phyloP scores from a whole-genome alignment of 2,329 filamentous ascomycete genomes.

The Aspergillus sp. region DNA sequence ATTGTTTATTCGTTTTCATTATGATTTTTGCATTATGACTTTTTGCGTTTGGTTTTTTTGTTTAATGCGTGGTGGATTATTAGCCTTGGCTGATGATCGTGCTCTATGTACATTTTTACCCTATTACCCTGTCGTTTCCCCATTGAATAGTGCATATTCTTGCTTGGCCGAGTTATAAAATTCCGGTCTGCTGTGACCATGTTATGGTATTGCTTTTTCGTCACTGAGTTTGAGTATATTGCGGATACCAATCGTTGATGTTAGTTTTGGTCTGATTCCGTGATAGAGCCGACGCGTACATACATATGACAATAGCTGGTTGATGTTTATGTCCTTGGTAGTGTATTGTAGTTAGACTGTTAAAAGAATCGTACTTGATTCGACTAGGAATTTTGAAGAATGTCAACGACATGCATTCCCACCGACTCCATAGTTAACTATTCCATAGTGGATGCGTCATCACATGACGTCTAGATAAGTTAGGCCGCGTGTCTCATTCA shows the following conservation, averaged over 20 bases:
- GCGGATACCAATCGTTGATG: background rate
- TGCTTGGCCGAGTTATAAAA: background rate
- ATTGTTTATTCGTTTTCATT: conserved; percentile 9
- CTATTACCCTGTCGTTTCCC: conserved; percentile 1
- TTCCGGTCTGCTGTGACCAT: background rate
- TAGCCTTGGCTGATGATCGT: conserved; percentile 7
- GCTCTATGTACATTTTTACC: conserved; percentile 9
- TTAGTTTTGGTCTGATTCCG: background rate
- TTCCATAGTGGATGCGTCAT: conserved; percentile 1
- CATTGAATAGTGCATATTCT: background rate
- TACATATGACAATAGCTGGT: background rate
- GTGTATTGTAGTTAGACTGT: too few relatives aligned
- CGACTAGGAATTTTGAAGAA: too few relatives aligned
- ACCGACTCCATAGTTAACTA: background rate
- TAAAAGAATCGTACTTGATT: too few relatives aligned
- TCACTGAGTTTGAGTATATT: background rate
- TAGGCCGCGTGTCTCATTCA: conserved; percentile 14
- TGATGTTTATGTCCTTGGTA: background rate
- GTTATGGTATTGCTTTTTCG: background rate
- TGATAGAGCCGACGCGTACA: background rate
- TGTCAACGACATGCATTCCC: too few relatives aligned
- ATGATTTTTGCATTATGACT: conserved; percentile 11
- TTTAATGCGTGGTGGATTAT: conserved; percentile 11
- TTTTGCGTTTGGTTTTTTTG: background rate
- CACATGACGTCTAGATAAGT: conserved; percentile 15